These are phyloP conservation scores for Staphylotrichum tortipilum DNA, from an alignment of 495 filamentous ascomycete genomes.

Conservation along the genomic window DNA sequence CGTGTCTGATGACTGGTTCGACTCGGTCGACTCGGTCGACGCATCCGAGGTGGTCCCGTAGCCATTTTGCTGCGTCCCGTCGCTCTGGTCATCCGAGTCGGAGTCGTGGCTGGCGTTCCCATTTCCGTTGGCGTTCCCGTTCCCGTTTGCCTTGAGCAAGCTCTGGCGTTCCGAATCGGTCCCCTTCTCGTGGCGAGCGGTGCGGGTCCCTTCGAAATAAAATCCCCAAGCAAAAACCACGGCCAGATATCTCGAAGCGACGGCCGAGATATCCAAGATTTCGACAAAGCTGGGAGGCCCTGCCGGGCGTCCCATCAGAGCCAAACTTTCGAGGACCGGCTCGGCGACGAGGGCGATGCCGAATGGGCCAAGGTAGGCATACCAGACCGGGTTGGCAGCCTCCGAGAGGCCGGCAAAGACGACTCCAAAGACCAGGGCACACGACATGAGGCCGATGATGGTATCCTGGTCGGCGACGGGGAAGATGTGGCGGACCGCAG, in stretches of 20 bases:
- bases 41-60: constrained; percentile 40
- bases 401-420: constrained; percentile 44
- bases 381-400: constrained; percentile 46
- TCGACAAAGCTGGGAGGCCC: constrained; percentile 14
- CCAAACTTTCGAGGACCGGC: constrained; percentile 31
- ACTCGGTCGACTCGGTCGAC: constrained; percentile 23
- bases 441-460: constrained; percentile 45
- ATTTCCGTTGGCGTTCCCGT: too few species aligned
- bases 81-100: constrained; percentile 18
- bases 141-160: constrained; percentile 32
- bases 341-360: constrained; percentile 45
- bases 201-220: constrained; percentile 26
- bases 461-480: constrained; percentile 34
- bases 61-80: constrained; percentile 23
- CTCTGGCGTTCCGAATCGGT: constrained; percentile 44
- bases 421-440: constrained; percentile 46
- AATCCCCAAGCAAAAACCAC: constrained; percentile 21
- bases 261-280: constrained; percentile 27
- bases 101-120: constrained; percentile 6
- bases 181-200: constrained; percentile 23
- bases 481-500: constrained; percentile 32
- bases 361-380: constrained; percentile 52
- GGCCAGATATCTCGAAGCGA: constrained; percentile 26
- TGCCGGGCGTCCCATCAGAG: constrained; percentile 18
- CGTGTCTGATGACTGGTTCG: constrained; percentile 22